A percentile compares a stretch with the other conserved stretches of the same genome.
Evolutionary conservation across 495 filamentous ascomycete species (phyloP).

Genomic region (Lophiostoma macrostomum): DNA sequence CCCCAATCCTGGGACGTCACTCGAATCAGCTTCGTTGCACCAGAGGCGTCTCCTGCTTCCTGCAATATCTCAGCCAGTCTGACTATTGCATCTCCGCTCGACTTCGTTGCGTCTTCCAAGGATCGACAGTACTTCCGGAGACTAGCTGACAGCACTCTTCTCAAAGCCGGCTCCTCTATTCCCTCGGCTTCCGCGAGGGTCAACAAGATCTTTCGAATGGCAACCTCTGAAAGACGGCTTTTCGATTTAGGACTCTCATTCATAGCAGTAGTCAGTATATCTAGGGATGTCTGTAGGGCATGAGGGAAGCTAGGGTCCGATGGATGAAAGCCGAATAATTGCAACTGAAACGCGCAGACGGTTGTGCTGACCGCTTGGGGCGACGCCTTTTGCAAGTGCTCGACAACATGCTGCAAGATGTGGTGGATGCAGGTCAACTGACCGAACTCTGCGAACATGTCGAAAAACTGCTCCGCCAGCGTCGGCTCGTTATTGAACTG

Average conservation of each 20-base stretch:
- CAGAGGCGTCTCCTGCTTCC: neutral
- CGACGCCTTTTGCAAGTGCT: conserved; percentile 56
- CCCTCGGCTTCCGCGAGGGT: conserved; percentile 7
- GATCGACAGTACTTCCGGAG: conserved; percentile 21
- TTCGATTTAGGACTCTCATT: conserved; percentile 11
- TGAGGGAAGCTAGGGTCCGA: conserved; percentile 69
- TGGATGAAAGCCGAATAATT: conserved; percentile 61
- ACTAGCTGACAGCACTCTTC: conserved; percentile 25
- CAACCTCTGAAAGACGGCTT: conserved; percentile 17
- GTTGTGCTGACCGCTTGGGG: conserved; percentile 58
- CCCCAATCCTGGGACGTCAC: conserved; percentile 15
- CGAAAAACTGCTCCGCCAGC: conserved; percentile 73
- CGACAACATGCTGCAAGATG: conserved; percentile 75
- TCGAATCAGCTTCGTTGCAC: conserved; percentile 13
- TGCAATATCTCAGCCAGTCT: conserved; percentile 10
- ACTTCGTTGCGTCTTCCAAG: conserved; percentile 8
- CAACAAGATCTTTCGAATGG: conserved; percentile 23
- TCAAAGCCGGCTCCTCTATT: conserved; percentile 17
- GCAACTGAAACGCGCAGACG: conserved; percentile 68
- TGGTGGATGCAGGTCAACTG: conserved; percentile 59
- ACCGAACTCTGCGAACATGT: conserved; percentile 68
- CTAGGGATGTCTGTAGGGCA: conserved; percentile 62
- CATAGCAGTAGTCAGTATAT: conserved; percentile 49
- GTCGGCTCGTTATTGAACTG: conserved; percentile 62
- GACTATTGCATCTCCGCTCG: conserved; percentile 17